A percentile compares a stretch with the other conserved stretches of the same genome.
phyloP scores from a whole-genome alignment of 495 filamentous ascomycete species.

The Tuber melanosporum region DNA sequence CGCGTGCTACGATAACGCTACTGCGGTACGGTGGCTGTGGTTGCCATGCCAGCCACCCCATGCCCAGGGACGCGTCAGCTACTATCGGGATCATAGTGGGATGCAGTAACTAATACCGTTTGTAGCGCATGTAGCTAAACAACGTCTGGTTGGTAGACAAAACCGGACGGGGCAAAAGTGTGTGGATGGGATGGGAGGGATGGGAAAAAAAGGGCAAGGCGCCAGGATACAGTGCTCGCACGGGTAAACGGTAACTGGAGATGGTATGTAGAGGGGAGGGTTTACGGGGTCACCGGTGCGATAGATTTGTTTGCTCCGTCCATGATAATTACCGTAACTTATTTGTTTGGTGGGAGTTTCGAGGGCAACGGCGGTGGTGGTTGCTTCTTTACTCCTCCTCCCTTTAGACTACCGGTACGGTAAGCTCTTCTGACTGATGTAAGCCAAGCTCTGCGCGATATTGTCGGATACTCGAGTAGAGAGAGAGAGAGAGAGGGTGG shows the following conservation, averaged over 20 bases:
- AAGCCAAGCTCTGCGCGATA: neutral
- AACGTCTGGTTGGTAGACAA: too few relatives aligned
- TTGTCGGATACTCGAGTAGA: too few relatives aligned
- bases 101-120: too few relatives aligned
- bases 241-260: neutral
- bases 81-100: neutral
- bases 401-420: too few relatives aligned
- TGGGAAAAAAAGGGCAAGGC: too few relatives aligned
- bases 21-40: neutral
- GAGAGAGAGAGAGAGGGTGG: too few relatives aligned
- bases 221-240: too few relatives aligned
- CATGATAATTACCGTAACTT: too few relatives aligned
- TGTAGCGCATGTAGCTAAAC: too few relatives aligned
- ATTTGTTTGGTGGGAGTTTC: neutral
- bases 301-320: neutral
- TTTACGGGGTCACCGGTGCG: neutral
- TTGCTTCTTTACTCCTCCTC: neutral
- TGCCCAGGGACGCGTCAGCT: slow-evolving; percentile 1
- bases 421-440: neutral
- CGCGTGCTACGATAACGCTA: too few relatives aligned
- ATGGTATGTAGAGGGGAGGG: neutral
- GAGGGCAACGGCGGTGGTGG: neutral
- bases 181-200: too few relatives aligned
- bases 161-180: too few relatives aligned
- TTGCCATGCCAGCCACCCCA: neutral